Evolutionary conservation across 1,284 basidiomycete species (phyloP).

Genomic region (Tilletia setariae): DNA sequence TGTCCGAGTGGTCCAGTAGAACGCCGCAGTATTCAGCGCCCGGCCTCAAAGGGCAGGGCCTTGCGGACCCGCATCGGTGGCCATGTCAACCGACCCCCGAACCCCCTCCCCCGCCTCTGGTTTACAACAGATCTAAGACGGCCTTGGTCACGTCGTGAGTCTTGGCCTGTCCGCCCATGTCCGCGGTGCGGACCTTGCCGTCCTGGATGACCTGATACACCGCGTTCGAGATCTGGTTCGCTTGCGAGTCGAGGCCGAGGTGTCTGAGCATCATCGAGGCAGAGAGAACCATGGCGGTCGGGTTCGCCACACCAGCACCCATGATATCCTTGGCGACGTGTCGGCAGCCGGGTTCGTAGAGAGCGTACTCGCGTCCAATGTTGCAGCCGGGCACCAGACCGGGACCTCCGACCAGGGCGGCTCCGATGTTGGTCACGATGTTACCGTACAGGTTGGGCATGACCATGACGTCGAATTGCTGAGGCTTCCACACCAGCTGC

Average conservation of each 20-base stretch:
- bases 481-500: slow-evolving; percentile 93
- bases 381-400: slow-evolving; percentile 98
- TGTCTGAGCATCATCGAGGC: slow-evolving; percentile 99
- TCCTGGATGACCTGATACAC: slow-evolving; percentile 90
- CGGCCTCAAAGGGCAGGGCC: too few species aligned
- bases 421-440: slow-evolving; percentile 97
- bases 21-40: too few species aligned
- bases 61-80: too few species aligned
- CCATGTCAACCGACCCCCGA: too few species aligned
- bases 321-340: slow-evolving; percentile 98
- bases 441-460: slow-evolving; percentile 95
- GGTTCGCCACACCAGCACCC: slow-evolving; percentile 96
- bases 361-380: slow-evolving; percentile 92
- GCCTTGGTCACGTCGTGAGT: slow-evolving; percentile 54
- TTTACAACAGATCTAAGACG: slow-evolving; percentile 45
- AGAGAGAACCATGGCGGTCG: slow-evolving; percentile 94
- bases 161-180: slow-evolving; percentile 73
- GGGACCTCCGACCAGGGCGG: slow-evolving; percentile 94
- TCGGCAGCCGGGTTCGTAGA: slow-evolving; percentile 98
- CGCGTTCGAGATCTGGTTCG: slow-evolving; percentile 77
- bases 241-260: slow-evolving; percentile 91
- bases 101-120: too few species aligned
- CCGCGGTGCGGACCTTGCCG: slow-evolving; percentile 85
- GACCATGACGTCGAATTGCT: slow-evolving; percentile 98
- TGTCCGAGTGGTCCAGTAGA: too few species aligned